Evolutionary conservation across 495 filamentous ascomycete species (phyloP), one percentile per base, ranked within the genome.

Genomic region (Talaromyces nanjingensis): DNA sequence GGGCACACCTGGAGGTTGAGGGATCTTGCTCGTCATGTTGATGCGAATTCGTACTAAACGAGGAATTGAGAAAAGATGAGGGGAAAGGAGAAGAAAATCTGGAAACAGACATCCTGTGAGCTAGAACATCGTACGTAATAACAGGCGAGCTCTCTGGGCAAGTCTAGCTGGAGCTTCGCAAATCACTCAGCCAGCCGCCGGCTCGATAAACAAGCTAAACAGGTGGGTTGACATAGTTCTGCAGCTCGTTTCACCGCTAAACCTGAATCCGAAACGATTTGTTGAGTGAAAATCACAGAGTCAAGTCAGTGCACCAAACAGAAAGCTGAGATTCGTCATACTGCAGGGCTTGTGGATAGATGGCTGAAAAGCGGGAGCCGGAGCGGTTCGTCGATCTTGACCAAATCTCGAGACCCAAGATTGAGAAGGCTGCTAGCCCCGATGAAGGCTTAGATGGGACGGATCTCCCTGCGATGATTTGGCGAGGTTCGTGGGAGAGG

Each of bases 1-100:
- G 0, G 88, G 89, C 18, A 91, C 65, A 5, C 87, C 87, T 18
- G 84, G 83, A 25, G 88, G 89, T 63, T 83, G 78, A 9, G 89
- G 89, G 63, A 91, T 89, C 20, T 74, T 69, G 16, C 68, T 68
- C 39, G 78, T 64, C 79, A 81, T 81, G 42, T 29, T 69, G 42
- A 39, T 27, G 25, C 14, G 27, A 54, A 24, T 55, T 31, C 47
- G 9, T 24, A n/a, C 24, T 9, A 24, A 3, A 49, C 39, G n/a
- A 25, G 59, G n/a, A 16, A 18, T 29, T 31, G 39, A 14, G 16
- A 47, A 18, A 18, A 42, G 18, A 45, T 7, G 59, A 9, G 39
- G 49, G 24, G 7, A 16, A 56, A 18, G 22, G 2, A 56, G 11
- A 29, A 16, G 53, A 56, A 14, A 22, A 31, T 29, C 49, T 9